Evolutionary conservation across 768 basidiomycete genomes (phyloP).

Genomic region (Serendipita indica): DNA sequence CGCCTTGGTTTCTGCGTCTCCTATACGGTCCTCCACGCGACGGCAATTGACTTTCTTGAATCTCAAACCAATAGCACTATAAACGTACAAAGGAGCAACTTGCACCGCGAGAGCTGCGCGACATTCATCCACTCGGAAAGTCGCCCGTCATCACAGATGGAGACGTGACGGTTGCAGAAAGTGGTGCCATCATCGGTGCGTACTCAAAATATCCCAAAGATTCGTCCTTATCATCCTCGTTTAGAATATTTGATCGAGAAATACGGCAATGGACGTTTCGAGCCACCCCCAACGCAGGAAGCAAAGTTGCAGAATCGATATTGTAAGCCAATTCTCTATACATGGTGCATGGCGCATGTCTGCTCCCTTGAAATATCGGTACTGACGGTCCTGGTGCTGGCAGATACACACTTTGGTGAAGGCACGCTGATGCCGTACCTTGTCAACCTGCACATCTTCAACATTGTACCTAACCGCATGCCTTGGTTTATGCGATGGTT

Average conservation of each 20-base stretch:
- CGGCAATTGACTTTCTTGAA: background rate
- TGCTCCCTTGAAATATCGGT: background rate
- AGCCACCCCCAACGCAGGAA: conserved; percentile 11
- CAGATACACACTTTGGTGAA: conserved; percentile 18
- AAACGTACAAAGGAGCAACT: conserved; percentile 11
- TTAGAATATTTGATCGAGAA: conserved; percentile 32
- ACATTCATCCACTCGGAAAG: conserved; percentile 33
- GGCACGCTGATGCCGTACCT: conserved; percentile 17
- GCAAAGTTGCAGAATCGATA: conserved; percentile 9
- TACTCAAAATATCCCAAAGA: background rate
- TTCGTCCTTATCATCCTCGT: background rate
- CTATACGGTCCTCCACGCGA: no score
- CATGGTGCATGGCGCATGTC: conserved; percentile 1
- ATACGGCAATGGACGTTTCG: conserved; percentile 21
- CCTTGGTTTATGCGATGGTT: conserved; percentile 16
- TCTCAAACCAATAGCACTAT: conserved; percentile 10
- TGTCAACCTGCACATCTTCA: conserved; percentile 13
- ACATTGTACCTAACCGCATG: conserved; percentile 7
- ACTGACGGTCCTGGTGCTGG: background rate
- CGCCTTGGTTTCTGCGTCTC: no score
- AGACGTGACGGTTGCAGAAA: conserved; percentile 29
- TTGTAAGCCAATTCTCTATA: conserved; percentile 15
- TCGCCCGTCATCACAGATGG: conserved; percentile 35
- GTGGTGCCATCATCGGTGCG: conserved; percentile 32
- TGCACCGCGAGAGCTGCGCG: conserved; percentile 21